Evolutionary conservation across 2,329 filamentous ascomycete species (phyloP), one percentile per base, ranked within the genome.

Genomic region (Clathrospora elynae): DNA sequence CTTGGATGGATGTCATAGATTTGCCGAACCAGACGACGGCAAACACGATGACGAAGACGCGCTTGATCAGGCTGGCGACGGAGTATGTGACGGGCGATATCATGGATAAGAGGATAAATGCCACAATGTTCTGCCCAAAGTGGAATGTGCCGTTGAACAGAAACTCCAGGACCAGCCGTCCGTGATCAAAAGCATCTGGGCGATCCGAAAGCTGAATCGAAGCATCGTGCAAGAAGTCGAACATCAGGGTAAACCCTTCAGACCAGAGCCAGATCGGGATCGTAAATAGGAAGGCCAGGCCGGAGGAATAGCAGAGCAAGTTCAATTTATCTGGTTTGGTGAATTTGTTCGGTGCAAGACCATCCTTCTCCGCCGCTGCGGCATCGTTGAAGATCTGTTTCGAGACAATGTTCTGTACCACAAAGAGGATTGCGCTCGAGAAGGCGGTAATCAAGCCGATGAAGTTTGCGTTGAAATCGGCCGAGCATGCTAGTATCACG

Each of bases 341-440:
- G 29, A 83, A 81, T 41, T 81, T 80, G 9, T 78, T 72, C 3
- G 64, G 65, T 1, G 80, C 78, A 22, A 77, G 70, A 2, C 76
- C 73, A 39, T 96, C 89, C 6, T 85, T 83, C 71, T 96, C 92
- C 2, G 89, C 88, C 45, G 85, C 85, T 5, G 90, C 86, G 5
- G 89, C 90, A 66, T 96, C 91, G 69, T 96, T 99, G 77, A 99
- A 99, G 7, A 99, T 83, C 55, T 90, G 89, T 73, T 99, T 99
- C 13, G 92, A 97, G 55, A 96, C 95, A 43, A 99, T 99, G 66
- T 99, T 99, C 67, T 99, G 93, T 0, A 90, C 93, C 23, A 99
- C 93, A 65, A 99, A 99, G 53, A 97, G 87, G 42, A 97, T 76
- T 6, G 93, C 90, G n/a, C 90, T 91, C 22, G 89, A 76, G 24